Evolutionary conservation across 495 filamentous ascomycete species (phyloP).

Genomic region (Penicillium bialowiezense): DNA sequence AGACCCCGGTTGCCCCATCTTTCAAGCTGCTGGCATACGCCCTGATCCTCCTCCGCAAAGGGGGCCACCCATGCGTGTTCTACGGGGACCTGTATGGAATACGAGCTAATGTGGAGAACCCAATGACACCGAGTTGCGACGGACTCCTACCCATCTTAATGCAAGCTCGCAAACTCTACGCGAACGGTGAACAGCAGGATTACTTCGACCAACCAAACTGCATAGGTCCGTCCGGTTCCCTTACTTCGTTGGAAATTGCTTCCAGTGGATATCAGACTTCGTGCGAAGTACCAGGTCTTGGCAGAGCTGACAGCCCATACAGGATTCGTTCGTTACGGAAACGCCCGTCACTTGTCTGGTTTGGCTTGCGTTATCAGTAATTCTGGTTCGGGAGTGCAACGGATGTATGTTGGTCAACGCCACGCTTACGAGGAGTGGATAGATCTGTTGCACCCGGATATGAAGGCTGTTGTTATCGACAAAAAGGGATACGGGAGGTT

Average conservation of each 20-base stretch:
- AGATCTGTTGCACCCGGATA: conserved; percentile 53
- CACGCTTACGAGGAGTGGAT: conserved; percentile 61
- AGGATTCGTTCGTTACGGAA: conserved; percentile 63
- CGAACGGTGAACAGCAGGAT: conserved; percentile 64
- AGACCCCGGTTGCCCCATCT: conserved; percentile 49
- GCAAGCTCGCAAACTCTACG: conserved; percentile 64
- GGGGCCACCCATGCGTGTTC: conserved; percentile 69
- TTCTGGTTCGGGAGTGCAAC: conserved; percentile 42
- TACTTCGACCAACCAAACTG: conserved; percentile 67
- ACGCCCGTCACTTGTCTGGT: conserved; percentile 45
- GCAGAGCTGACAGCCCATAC: conserved; percentile 6
- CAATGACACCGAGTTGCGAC: conserved; percentile 57
- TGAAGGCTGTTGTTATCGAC: conserved; percentile 47
- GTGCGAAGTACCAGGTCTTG: background rate
- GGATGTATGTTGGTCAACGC: conserved; percentile 59
- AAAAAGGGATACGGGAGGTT: conserved; percentile 56
- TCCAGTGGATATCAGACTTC: background rate
- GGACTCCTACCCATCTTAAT: conserved; percentile 58
- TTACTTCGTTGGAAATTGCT: background rate
- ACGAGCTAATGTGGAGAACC: conserved; percentile 39
- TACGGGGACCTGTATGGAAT: conserved; percentile 78
- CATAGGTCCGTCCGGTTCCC: conserved; percentile 46
- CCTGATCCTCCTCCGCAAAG: conserved; percentile 62
- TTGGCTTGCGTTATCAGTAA: conserved; percentile 62
- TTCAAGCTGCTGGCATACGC: conserved; percentile 62